phyloP scores from a whole-genome alignment of 768 basidiomycete genomes.

The Clitopilus hobsonii region DNA sequence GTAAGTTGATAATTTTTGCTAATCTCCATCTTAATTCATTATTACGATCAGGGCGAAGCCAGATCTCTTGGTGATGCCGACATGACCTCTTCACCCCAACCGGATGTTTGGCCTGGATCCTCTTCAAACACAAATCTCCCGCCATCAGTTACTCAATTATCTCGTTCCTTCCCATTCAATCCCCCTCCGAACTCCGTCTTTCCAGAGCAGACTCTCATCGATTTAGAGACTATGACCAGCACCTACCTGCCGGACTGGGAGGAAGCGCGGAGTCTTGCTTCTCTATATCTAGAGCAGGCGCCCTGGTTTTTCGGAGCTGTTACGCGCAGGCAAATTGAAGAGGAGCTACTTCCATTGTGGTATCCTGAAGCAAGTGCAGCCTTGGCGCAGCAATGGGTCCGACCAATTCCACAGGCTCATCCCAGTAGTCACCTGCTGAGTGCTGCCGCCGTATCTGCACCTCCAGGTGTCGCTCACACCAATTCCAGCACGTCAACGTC shows the following conservation, averaged over 20 bases:
- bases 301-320: slow-evolving; percentile 80
- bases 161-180: slow-evolving; percentile 41
- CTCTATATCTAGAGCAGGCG: slow-evolving; percentile 73
- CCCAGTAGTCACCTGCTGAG: background rate
- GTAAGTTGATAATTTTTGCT: slow-evolving; percentile 28
- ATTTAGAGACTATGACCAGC: slow-evolving; percentile 40
- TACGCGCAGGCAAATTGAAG: slow-evolving; percentile 54
- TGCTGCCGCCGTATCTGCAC: background rate
- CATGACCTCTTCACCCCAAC: background rate
- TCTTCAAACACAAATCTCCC: slow-evolving; percentile 12
- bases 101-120: slow-evolving; percentile 3
- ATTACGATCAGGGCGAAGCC: slow-evolving; percentile 27
- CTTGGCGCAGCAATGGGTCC: background rate
- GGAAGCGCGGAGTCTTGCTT: slow-evolving; percentile 53
- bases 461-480: slow-evolving; percentile 10
- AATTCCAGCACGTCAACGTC: background rate
- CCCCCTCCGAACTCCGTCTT: slow-evolving; percentile 21
- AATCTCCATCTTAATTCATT: slow-evolving; percentile 1
- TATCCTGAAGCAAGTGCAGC: slow-evolving; percentile 43
- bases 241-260: slow-evolving; percentile 53
- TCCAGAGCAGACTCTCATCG: slow-evolving; percentile 19
- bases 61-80: slow-evolving; percentile 9
- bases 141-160: slow-evolving; percentile 20
- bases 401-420: slow-evolving; percentile 11
- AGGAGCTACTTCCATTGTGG: slow-evolving; percentile 64